Conservation (phyloP, 1,139 yeast genomes). For the Kurtzmaniella quercitrusa region DNA sequence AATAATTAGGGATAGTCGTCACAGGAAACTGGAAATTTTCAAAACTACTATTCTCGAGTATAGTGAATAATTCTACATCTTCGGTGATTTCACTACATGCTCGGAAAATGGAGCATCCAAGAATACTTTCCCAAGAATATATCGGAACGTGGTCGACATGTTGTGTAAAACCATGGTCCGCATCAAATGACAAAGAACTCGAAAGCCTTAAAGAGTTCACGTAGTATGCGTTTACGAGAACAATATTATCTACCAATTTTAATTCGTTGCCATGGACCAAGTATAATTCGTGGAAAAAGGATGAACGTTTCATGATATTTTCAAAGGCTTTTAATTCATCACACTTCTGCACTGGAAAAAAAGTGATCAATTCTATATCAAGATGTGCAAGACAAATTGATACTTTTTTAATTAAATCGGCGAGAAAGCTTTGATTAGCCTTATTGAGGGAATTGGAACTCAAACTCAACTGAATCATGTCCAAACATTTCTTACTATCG, state of each 20-base stretch:
- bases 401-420: conserved; percentile 1
- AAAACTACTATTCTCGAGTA: background rate
- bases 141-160: background rate
- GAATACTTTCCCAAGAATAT: conserved; percentile 1
- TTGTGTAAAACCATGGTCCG: background rate
- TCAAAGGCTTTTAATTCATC: background rate
- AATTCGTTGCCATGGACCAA: background rate
- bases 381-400: conserved; percentile 15
- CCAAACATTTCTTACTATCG: conserved; percentile 1
- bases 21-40: conserved; percentile 23
- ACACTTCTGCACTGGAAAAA: conserved; percentile 10
- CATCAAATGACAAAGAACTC: background rate
- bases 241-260: background rate
- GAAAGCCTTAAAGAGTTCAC: background rate
- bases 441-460: background rate
- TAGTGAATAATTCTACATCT: background rate
- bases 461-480: background rate
- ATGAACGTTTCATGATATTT: background rate
- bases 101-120: conserved; percentile 1
- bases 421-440: conserved; percentile 6
- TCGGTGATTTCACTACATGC: background rate
- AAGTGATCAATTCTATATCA: conserved; percentile 24
- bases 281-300: background rate
- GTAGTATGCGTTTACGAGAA: background rate
- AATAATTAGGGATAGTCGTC: conserved; percentile 19